Evolutionary conservation across 345 rosid species (phyloP), one percentile per base, ranked within the genome.

Genomic region (Barbarea vulgaris): DNA sequence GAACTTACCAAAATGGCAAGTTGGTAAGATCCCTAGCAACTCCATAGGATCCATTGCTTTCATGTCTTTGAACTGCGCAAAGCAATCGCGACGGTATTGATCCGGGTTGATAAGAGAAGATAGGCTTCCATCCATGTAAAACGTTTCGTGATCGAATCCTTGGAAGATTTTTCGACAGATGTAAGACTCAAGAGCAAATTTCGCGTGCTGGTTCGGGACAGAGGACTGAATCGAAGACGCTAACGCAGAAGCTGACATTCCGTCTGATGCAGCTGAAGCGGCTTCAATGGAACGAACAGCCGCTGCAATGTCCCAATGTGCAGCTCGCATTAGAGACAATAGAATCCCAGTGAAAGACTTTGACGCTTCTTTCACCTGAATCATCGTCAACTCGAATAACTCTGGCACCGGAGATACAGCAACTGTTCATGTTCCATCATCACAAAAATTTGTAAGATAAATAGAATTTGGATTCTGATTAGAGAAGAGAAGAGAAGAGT

Each of bases 201-300:
- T 95, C 24, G 97, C 97, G 21, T 86, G 96, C 58, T 87, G 91
- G 64, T 83, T 82, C 4, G 88, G 86, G 10, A 86, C 80, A 22
- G 85, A 81, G 22, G 89, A 85, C 15, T 85, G 86, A 30, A 84
- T 66, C 5, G 82, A 80, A 21, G 91, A 85, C 6, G 86, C 80
- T 42, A 86, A 67, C 14, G 77, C 53, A 47, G 81, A 73, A 66
- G 82, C 75, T 22, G 81, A 17, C 51, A 59, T 25, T 2, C 69
- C 74, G 0, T 84, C 86, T 18, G 72, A 74, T 44, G 75, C 60
- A 15, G 89, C 73, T 6, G 86, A 73, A 3, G 96, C 96, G 2
- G 97, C 87, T 77, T 89, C 97, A 24, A 95, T 95, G 47, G 97
- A 95, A 3, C 96, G 96, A 57, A 94, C 95, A 0, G 97, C 97